Evolutionary conservation across 1,284 basidiomycete species (phyloP).

Genomic region (Porodaedalea pini): DNA sequence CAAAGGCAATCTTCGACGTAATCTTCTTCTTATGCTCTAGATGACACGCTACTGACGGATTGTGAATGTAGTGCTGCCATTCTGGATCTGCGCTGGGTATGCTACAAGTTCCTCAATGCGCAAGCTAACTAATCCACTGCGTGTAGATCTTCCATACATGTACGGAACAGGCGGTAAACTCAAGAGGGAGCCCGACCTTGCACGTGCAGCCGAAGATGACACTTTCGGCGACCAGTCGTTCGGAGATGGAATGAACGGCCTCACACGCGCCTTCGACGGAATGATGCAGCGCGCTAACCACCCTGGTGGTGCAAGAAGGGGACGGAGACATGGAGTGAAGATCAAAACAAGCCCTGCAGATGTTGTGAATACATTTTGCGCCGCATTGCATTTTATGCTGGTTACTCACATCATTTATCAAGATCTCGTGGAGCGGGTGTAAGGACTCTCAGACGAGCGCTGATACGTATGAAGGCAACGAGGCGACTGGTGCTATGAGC

Average conservation of each 20-base stretch:
- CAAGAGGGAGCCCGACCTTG: constrained; percentile 13
- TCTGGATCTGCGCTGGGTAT: constrained; percentile 22
- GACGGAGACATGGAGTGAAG: constrained; percentile 57
- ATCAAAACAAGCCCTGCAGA: constrained; percentile 81
- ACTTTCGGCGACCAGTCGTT: constrained; percentile 2
- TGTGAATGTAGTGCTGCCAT: constrained; percentile 25
- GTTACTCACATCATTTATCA: background rate
- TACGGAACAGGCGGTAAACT: constrained; percentile 15
- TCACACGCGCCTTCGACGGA: constrained; percentile 39
- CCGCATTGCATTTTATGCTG: constrained; percentile 34
- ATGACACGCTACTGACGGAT: too few relatives aligned
- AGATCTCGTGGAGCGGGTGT: constrained; percentile 85
- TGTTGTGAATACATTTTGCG: constrained; percentile 43
- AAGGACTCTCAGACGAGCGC: constrained; percentile 93
- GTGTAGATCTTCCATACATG: constrained; percentile 19
- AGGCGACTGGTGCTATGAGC: constrained; percentile 80
- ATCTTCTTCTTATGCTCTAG: constrained; percentile 25
- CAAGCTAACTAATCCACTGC: background rate
- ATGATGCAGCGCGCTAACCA: constrained; percentile 1
- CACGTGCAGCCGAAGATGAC: background rate
- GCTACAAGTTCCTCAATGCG: background rate
- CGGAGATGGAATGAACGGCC: background rate
- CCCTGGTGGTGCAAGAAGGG: constrained; percentile 42
- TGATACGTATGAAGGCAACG: constrained; percentile 78
- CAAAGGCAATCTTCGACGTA: constrained; percentile 70